Conservation (phyloP, 2,329 filamentous ascomycete species). For the Aciculosporium take region DNA sequence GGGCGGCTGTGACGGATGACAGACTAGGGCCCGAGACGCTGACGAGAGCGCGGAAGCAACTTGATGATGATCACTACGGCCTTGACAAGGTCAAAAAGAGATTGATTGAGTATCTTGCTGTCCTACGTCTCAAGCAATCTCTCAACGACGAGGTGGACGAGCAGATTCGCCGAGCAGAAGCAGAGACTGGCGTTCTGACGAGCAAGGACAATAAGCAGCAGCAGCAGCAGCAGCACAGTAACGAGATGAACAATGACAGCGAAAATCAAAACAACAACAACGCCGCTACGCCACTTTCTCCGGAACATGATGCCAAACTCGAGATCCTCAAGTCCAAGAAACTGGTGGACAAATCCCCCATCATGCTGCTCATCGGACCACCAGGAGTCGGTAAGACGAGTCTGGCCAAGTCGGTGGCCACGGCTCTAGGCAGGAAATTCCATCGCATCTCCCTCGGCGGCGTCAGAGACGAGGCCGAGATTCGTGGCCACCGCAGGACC, state of each 20-base stretch:
- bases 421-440: constrained; percentile 85
- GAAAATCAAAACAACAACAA: not conserved
- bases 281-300: constrained; percentile 3
- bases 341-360: constrained; percentile 89
- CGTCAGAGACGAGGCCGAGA: constrained; percentile 92
- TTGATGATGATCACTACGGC: constrained; percentile 93
- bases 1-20: constrained; percentile 74
- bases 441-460: constrained; percentile 93
- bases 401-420: constrained; percentile 81
- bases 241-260: not conserved
- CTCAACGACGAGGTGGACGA: constrained; percentile 72
- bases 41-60: constrained; percentile 65
- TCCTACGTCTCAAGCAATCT: constrained; percentile 87
- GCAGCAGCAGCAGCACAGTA: not conserved
- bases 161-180: constrained; percentile 56
- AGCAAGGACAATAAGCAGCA: constrained; percentile 14
- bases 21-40: constrained; percentile 71
- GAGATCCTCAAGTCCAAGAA: constrained; percentile 66
- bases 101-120: constrained; percentile 85
- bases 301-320: constrained; percentile 44
- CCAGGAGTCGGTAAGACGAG: constrained; percentile 95
- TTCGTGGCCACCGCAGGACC: constrained; percentile 82
- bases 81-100: constrained; percentile 96
- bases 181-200: constrained; percentile 43
- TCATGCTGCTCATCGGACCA: constrained; percentile 81